Evolutionary conservation across 31 red algal species (phyloP).

Genomic region (Asparagopsis taxiformis): DNA sequence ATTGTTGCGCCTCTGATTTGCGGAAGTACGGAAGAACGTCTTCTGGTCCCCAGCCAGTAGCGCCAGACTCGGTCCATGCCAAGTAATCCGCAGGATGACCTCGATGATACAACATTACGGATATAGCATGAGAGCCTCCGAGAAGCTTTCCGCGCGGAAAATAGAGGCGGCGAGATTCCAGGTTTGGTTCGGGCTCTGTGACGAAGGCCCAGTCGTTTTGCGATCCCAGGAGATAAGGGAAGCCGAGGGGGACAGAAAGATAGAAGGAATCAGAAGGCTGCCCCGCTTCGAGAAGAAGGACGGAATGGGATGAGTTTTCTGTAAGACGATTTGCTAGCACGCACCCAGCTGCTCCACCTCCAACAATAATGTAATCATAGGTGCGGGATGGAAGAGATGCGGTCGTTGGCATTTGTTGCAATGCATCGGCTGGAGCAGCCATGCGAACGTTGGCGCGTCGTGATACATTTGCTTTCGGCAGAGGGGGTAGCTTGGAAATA

Average conservation of each 20-base stretch:
- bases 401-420: not conserved
- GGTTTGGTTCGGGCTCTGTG: conserved; percentile 69
- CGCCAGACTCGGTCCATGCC: conserved; percentile 49
- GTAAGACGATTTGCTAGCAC: conserved; percentile 91
- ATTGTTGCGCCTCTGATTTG: conserved; percentile 48
- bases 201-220: conserved; percentile 82
- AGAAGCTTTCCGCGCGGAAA: conserved; percentile 90
- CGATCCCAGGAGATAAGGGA: conserved; percentile 83
- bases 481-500: not conserved
- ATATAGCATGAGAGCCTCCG: conserved; percentile 92
- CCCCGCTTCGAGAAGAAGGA: conserved; percentile 92
- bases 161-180: conserved; percentile 77
- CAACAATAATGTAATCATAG: conserved; percentile 96
- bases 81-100: conserved; percentile 69
- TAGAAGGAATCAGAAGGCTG: conserved; percentile 56
- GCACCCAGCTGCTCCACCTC: conserved; percentile 95
- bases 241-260: conserved; percentile 84
- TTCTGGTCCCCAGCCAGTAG: conserved; percentile 69
- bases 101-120: conserved; percentile 95
- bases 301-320: conserved; percentile 33
- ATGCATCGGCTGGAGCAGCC: conserved; percentile 6
- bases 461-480: not conserved
- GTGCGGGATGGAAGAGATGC: conserved; percentile 9
- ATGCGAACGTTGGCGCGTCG: not conserved
- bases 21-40: conserved; percentile 90